Conservation (phyloP, 257 asterid species). For the Parsonsia alboflavescens region DNA sequence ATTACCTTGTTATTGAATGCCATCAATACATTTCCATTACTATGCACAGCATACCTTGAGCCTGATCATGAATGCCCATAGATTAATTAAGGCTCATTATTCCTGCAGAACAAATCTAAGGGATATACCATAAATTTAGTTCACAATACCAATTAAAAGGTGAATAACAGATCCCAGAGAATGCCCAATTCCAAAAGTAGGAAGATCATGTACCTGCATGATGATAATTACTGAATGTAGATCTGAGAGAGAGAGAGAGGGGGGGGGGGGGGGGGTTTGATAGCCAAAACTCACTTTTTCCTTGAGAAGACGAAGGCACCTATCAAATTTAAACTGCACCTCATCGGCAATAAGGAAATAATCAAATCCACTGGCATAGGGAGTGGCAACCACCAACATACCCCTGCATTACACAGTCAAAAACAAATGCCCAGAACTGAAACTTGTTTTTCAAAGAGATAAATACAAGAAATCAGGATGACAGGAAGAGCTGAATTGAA, state of each 20-base stretch:
- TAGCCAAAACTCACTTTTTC: slow-evolving; percentile 51
- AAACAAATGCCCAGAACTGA: not conserved
- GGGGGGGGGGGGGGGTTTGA: not conserved
- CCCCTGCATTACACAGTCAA: slow-evolving; percentile 57
- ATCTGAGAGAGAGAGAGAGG: slow-evolving; percentile 14
- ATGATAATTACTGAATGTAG: slow-evolving; percentile 8
- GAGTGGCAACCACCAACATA: slow-evolving; percentile 79
- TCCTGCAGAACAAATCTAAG: slow-evolving; percentile 4
- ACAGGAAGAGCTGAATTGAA: not conserved
- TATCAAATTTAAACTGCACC: slow-evolving; percentile 81
- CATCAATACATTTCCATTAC: slow-evolving; percentile 80
- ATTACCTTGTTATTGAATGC: slow-evolving; percentile 85
- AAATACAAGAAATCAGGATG: not conserved
- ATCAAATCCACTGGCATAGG: slow-evolving; percentile 94
- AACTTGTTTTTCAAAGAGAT: not conserved
- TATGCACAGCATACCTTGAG: slow-evolving; percentile 87
- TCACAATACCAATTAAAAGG: slow-evolving; percentile 69
- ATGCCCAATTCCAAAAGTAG: slow-evolving; percentile 87
- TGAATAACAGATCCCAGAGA: slow-evolving; percentile 91
- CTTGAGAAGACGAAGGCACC: slow-evolving; percentile 68
- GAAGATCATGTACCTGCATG: slow-evolving; percentile 65
- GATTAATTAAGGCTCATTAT: slow-evolving; percentile 17
- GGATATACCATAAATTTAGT: slow-evolving; percentile 15
- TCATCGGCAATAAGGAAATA: slow-evolving; percentile 94
- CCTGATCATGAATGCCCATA: slow-evolving; percentile 48